These are phyloP conservation scores for Pholiota conissans DNA, from an alignment of 768 basidiomycete genomes.

Conservation along the genomic window DNA sequence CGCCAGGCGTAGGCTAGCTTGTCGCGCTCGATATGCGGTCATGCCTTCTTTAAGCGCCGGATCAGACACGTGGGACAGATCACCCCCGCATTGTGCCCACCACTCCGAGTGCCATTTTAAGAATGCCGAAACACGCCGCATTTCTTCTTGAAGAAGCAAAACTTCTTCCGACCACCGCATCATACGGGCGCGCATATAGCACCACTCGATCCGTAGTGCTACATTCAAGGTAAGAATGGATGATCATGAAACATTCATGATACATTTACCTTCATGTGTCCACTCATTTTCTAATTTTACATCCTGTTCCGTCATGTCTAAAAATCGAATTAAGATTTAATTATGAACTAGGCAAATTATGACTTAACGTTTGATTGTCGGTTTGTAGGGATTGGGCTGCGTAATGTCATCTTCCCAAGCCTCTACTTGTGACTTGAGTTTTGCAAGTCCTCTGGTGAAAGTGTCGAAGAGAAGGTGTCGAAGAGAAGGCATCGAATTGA, in stretches of 20 bases:
- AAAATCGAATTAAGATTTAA: neutral
- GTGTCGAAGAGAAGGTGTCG: too few relatives aligned
- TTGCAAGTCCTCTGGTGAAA: slow-evolving; percentile 4
- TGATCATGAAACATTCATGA: neutral
- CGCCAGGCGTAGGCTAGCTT: too few relatives aligned
- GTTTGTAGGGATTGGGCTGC: slow-evolving; percentile 23
- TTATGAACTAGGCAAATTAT: neutral
- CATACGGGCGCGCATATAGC: neutral
- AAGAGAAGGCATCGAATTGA: slow-evolving; percentile 10
- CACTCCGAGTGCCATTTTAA: too few relatives aligned
- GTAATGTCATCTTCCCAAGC: slow-evolving; percentile 23
- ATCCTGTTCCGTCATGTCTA: neutral
- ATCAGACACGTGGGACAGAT: too few relatives aligned
- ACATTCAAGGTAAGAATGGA: neutral
- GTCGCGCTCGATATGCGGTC: too few relatives aligned
- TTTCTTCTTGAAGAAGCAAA: neutral
- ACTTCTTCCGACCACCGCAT: slow-evolving; percentile 2
- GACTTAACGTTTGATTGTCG: slow-evolving; percentile 7
- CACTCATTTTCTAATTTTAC: neutral
- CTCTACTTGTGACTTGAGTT: slow-evolving; percentile 15
- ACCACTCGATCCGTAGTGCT: slow-evolving; percentile 2
- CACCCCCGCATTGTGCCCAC: too few relatives aligned
- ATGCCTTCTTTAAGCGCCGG: neutral
- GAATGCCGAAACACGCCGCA: neutral
- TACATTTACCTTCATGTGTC: neutral